These are phyloP conservation scores for Carex cristatella DNA, from an alignment of 176 grass and related monocot genomes.

Conservation along the genomic window DNA sequence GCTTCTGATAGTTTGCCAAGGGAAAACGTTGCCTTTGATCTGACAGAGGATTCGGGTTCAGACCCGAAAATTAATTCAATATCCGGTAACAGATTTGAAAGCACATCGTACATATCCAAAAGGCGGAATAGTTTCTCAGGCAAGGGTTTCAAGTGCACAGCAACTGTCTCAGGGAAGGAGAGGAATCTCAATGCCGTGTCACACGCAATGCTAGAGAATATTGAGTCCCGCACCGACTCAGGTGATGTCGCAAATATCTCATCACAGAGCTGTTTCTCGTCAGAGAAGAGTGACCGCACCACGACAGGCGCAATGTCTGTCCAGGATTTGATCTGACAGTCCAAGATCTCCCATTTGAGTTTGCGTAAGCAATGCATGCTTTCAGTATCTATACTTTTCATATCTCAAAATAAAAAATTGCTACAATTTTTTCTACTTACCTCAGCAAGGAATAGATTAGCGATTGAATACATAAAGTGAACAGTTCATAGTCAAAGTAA, in stretches of 20 bases:
- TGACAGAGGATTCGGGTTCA: neutral
- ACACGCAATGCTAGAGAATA: conserved; percentile 37
- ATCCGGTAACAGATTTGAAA: conserved; percentile 25
- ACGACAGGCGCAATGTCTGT: conserved; percentile 14
- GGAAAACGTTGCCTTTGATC: neutral
- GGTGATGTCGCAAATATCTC: conserved; percentile 24
- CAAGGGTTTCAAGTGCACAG: conserved; percentile 31
- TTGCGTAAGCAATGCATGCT: conserved; percentile 13
- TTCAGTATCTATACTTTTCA: too few species aligned
- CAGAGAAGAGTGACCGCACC: conserved; percentile 30
- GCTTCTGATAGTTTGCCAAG: conserved; percentile 31
- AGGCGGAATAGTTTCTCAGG: conserved; percentile 66
- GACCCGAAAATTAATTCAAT: conserved; percentile 29
- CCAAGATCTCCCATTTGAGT: conserved; percentile 40
- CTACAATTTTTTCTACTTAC: too few species aligned
- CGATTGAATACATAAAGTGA: too few species aligned
- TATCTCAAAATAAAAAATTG: too few species aligned
- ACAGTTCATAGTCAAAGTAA: too few species aligned
- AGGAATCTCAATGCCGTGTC: conserved; percentile 34
- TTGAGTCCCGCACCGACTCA: conserved; percentile 21
- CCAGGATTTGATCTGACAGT: conserved; percentile 46
- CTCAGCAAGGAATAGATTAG: too few species aligned
- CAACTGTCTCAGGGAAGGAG: conserved; percentile 29
- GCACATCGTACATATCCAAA: conserved; percentile 51
- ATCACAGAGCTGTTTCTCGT: conserved; percentile 44